Evolutionary conservation across 23 red algal genomes (phyloP), one percentile per base, ranked within the genome.

Genomic region (Agarophyton chilense): DNA sequence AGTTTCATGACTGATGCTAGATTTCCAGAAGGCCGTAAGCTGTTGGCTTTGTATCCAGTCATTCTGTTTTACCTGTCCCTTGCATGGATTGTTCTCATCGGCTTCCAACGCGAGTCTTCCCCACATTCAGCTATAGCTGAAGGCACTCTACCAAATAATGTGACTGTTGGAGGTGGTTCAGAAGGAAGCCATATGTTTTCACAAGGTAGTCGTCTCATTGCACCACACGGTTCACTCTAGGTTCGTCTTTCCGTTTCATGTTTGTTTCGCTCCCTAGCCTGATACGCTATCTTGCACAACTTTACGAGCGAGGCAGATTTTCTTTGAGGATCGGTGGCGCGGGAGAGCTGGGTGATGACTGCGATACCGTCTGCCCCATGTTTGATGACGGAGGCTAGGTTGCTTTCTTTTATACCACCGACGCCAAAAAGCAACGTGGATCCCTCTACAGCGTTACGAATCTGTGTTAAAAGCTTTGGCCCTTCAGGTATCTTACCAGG

Each of bases 11-110:
- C 81, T 12, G 97, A 99, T 67, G 93, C 92, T 0, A 89, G 53
- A 28, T 93, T 99, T 40, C 97, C 92, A 46, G 89, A 93, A 47
- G 97, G 97, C 22, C 70, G 97, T 31, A 95, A 95, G 86, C n/a
- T 93, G 2, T 92, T 99, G 35, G 93, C 93, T 0, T 72, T 95
- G 22, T 99, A 95, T 49, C 97, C 97, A 10, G 93, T 99, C 9
- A 40, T 95, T 49, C 79, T 99, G 13, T 95, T 99, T 70, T 99
- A 93, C 60, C 83, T 92, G 0, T 92, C 90, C 2, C 78, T 99
- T 0, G 89, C 97, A 17, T 99, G 97, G 97, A 95, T 95, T 63
- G 87, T 99, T 26, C 84, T 99, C 19, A 91, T 99, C 44, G 96
- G 84, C 14, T 98, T 98, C 68, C 91, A 98, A 89, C 90, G 92